These are phyloP conservation scores for Corchorus capsularis DNA, from an alignment of 345 rosid species.

Conservation along the genomic window DNA sequence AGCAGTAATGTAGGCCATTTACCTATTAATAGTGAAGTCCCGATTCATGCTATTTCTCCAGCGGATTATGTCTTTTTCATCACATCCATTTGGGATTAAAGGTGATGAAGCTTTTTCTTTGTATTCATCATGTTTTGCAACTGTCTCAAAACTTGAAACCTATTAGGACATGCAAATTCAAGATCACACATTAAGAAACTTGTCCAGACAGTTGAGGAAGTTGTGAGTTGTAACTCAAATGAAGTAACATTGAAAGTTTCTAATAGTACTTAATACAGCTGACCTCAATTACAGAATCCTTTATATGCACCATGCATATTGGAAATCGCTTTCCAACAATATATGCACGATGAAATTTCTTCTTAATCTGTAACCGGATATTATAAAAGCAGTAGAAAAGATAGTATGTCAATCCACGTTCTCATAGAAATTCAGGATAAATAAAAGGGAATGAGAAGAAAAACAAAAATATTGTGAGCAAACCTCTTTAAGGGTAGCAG, in stretches of 20 bases:
- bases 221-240: background rate
- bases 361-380: slow-evolving; percentile 47
- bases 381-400: slow-evolving; percentile 20
- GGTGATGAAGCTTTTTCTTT: slow-evolving; percentile 37
- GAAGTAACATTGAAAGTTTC: background rate
- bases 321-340: slow-evolving; percentile 84
- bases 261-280: slow-evolving; percentile 12
- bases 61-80: slow-evolving; percentile 52
- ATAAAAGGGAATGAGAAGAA: background rate
- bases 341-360: slow-evolving; percentile 45
- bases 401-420: slow-evolving; percentile 8
- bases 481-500: slow-evolving; percentile 82
- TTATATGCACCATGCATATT: slow-evolving; percentile 66
- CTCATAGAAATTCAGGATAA: background rate
- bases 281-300: slow-evolving; percentile 76
- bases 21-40: slow-evolving; percentile 97
- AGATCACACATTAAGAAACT: slow-evolving; percentile 15
- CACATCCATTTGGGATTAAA: slow-evolving; percentile 39
- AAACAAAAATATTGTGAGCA: background rate
- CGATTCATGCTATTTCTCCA: slow-evolving; percentile 84
- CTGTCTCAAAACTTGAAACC: slow-evolving; percentile 92
- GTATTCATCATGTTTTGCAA: slow-evolving; percentile 39
- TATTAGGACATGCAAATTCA: slow-evolving; percentile 30
- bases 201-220: background rate
- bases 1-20: background rate